Evolutionary conservation across 225 moss, liverwort and hornwort genomes (phyloP).

Genomic region (Anthoceros angustus): DNA sequence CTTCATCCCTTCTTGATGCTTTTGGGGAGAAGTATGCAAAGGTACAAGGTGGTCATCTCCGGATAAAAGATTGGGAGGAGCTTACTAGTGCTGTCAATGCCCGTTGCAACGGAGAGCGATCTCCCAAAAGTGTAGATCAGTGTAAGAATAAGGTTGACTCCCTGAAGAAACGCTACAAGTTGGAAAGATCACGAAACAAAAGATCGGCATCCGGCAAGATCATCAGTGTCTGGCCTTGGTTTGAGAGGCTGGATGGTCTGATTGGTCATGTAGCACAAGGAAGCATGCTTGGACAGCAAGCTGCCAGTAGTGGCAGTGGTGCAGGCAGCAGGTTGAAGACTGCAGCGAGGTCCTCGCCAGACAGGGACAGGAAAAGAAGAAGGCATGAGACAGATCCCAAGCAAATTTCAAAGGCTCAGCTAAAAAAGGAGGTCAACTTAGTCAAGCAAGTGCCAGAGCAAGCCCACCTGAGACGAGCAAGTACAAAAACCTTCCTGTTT

Average conservation of each 20-base stretch:
- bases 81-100: slow-evolving; percentile 12
- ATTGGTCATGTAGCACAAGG: slow-evolving; percentile 12
- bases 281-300: neutral
- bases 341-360: slow-evolving; percentile 2
- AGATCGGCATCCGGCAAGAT: slow-evolving; percentile 12
- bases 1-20: slow-evolving; percentile 14
- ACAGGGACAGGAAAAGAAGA: neutral
- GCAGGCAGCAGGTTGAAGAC: neutral
- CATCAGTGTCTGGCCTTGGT: slow-evolving; percentile 22
- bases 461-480: neutral
- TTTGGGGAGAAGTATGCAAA: slow-evolving; percentile 21
- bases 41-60: slow-evolving; percentile 19
- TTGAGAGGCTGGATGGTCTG: slow-evolving; percentile 17
- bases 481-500: neutral
- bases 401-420: neutral
- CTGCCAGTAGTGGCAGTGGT: neutral
- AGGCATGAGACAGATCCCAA: neutral
- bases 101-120: slow-evolving; percentile 15
- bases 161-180: slow-evolving; percentile 17
- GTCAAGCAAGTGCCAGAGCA: neutral
- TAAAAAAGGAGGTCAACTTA: neutral
- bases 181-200: slow-evolving; percentile 17
- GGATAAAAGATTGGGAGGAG: slow-evolving; percentile 21
- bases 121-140: slow-evolving; percentile 18
- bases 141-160: slow-evolving; percentile 24